phyloP scores from a whole-genome alignment of 345 rosid genomes.

The Carallia brachiata region DNA sequence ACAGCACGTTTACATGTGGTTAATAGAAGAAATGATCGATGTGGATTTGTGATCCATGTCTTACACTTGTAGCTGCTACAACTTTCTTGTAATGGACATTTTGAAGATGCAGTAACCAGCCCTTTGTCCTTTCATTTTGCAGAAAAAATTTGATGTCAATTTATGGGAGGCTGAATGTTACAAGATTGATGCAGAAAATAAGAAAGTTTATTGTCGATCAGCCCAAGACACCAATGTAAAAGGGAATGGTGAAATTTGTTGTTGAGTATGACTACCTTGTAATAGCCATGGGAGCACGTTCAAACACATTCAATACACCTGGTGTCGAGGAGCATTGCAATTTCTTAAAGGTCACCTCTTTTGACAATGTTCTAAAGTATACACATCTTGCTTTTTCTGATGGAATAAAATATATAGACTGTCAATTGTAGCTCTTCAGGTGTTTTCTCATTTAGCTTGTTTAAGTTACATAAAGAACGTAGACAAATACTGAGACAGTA shows the following conservation, averaged over 20 bases:
- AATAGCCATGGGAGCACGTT: conserved; percentile 89
- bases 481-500: too few species aligned
- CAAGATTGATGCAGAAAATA: conserved; percentile 75
- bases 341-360: conserved; percentile 71
- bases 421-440: too few species aligned
- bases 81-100: neutral
- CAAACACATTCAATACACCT: conserved; percentile 94
- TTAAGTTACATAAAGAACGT: too few species aligned
- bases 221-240: conserved; percentile 37
- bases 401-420: too few species aligned
- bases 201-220: conserved; percentile 75
- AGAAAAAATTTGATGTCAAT: conserved; percentile 56
- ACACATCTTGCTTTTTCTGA: neutral
- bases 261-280: conserved; percentile 91
- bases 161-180: conserved; percentile 88
- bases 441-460: too few species aligned
- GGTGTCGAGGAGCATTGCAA: conserved; percentile 90
- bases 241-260: conserved; percentile 66
- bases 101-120: conserved; percentile 1
- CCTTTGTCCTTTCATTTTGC: conserved; percentile 13
- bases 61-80: too few species aligned
- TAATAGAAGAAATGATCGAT: too few species aligned
- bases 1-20: too few species aligned
- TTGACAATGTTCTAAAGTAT: neutral
- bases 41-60: too few species aligned